These are phyloP conservation scores for Limnanthes douglasii DNA, from an alignment of 345 rosid species.

Conservation along the genomic window DNA sequence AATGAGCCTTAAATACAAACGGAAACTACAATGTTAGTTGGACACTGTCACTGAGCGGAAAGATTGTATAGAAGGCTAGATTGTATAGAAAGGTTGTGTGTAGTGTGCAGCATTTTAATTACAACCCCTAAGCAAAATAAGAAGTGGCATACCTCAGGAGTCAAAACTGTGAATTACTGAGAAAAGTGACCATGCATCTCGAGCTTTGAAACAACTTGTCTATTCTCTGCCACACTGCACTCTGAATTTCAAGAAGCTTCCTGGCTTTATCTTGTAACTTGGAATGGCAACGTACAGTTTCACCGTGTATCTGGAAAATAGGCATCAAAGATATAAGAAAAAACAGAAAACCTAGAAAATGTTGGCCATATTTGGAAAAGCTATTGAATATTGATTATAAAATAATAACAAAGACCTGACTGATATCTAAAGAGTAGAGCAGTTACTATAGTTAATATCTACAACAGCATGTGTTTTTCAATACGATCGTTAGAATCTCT, in stretches of 20 bases:
- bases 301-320: constrained; percentile 66
- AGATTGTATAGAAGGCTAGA: no score
- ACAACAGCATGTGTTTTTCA: no score
- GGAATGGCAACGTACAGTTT: constrained; percentile 50
- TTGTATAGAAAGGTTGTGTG: no score
- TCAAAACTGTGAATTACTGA: constrained; percentile 83
- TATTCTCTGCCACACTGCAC: constrained; percentile 65
- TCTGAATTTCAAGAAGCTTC: constrained; percentile 58
- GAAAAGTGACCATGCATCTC: constrained; percentile 85
- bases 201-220: constrained; percentile 78
- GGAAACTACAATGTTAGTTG: no score
- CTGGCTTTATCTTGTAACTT: constrained; percentile 55
- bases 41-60: no score
- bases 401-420: not conserved
- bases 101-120: no score
- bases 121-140: no score
- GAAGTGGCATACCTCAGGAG: no score
- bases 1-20: no score
- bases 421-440: not conserved
- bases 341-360: no score
- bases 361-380: not conserved
- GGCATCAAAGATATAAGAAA: not conserved
- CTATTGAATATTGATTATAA: not conserved
- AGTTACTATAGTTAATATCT: no score
- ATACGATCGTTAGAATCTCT: not conserved